Evolutionary conservation across 2,329 filamentous ascomycete species (phyloP).

Genomic region (Paecilomyces variotii): DNA sequence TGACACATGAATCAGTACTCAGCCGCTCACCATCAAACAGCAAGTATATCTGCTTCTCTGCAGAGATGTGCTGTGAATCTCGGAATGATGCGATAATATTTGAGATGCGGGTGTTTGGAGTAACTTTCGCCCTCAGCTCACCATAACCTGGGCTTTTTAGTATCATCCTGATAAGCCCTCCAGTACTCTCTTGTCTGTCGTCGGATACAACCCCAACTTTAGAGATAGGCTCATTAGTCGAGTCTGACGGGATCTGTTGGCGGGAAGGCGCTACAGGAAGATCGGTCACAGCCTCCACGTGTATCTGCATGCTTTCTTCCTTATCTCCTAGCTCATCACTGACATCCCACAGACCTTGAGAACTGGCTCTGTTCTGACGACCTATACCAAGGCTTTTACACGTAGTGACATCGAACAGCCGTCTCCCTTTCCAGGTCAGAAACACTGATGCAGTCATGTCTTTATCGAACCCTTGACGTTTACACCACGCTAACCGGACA

Average conservation of each 20-base stretch:
- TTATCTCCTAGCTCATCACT: conserved; percentile 41
- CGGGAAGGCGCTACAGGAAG: conserved; percentile 44
- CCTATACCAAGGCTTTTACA: conserved; percentile 53
- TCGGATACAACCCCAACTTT: background rate
- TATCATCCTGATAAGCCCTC: conserved; percentile 37
- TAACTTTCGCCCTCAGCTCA: conserved; percentile 43
- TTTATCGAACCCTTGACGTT: conserved; percentile 48
- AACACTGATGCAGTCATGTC: conserved; percentile 52
- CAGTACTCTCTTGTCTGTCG: conserved; percentile 14
- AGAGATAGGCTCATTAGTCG: conserved; percentile 10
- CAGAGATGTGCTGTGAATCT: conserved; percentile 43
- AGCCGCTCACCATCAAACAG: conserved; percentile 70
- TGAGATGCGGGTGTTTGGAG: conserved; percentile 47
- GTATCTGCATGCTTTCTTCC: conserved; percentile 52
- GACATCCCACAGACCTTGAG: conserved; percentile 26
- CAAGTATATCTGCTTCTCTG: conserved; percentile 51
- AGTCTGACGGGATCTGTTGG: conserved; percentile 10
- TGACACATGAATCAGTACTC: conserved; percentile 51
- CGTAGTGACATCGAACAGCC: conserved; percentile 68
- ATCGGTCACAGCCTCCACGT: conserved; percentile 69
- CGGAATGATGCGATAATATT: conserved; percentile 58
- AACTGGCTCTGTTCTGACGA: conserved; percentile 42
- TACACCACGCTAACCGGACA: conserved; percentile 63
- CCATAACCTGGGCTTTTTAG: conserved; percentile 44
- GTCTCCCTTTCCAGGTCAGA: conserved; percentile 68